These are phyloP conservation scores for Chrysanthemum lavandulifolium DNA, from an alignment of 129 eudicot genomes.

Conservation along the genomic window DNA sequence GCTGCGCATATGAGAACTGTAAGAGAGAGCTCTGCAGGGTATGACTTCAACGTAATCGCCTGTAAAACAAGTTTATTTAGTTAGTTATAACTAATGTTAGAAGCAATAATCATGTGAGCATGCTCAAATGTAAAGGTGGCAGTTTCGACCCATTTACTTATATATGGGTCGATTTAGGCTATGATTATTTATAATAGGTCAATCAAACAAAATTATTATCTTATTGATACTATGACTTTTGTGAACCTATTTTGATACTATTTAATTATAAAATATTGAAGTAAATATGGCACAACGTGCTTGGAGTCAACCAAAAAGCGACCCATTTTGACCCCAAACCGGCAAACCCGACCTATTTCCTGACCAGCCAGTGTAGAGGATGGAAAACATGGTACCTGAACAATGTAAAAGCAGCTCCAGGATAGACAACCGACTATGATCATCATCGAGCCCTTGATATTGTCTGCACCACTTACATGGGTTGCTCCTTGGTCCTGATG, in stretches of 20 bases:
- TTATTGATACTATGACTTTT: neutral
- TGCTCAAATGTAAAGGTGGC: neutral
- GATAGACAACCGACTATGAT: constrained; percentile 36
- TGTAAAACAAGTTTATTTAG: neutral
- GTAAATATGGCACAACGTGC: neutral
- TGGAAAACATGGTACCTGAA: constrained; percentile 33
- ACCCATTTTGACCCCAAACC: neutral
- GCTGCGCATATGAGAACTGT: constrained; percentile 44
- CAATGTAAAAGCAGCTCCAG: constrained; percentile 39
- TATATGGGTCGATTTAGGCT: neutral
- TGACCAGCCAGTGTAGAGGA: neutral
- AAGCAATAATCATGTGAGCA: neutral
- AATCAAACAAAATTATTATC: neutral
- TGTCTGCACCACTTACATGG: constrained; percentile 28
- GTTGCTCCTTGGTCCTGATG: constrained; percentile 24
- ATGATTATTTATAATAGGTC: neutral
- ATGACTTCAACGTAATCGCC: constrained; percentile 51
- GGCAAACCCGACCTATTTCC: no score
- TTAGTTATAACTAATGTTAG: constrained; percentile 5
- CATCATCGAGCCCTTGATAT: constrained; percentile 40
- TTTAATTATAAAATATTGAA: neutral
- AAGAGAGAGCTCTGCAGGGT: constrained; percentile 58
- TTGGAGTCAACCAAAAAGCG: neutral
- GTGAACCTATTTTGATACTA: neutral
- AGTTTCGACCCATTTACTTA: constrained; percentile 4